Percentiles rank a stretch among this genome's conserved stretches.
These are phyloP conservation scores for Diaporthe sp. DNA, from an alignment of 2,329 filamentous ascomycete genomes.

Conservation along the genomic window DNA sequence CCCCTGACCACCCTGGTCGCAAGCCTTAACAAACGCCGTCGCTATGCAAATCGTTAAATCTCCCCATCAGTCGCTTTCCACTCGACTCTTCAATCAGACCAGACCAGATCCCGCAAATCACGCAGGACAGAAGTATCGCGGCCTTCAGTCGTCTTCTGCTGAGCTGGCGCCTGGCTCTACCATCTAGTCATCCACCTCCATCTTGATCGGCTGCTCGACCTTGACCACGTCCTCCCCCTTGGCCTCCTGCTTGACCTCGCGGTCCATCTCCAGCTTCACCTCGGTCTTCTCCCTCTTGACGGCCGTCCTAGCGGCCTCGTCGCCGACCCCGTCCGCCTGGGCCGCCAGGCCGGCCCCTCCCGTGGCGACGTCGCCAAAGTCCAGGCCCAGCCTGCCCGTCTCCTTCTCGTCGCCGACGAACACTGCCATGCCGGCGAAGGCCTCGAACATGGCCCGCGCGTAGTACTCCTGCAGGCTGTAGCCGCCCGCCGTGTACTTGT, in stretches of 20 bases:
- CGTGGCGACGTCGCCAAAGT: constrained; percentile 50
- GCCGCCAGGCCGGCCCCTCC: constrained; percentile 48
- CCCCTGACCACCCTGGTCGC: background rate
- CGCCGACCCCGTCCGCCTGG: constrained; percentile 36
- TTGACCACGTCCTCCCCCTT: constrained; percentile 51
- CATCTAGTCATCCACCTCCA: constrained; percentile 62
- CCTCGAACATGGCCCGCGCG: constrained; percentile 83
- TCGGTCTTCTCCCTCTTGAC: constrained; percentile 47
- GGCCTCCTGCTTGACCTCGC: constrained; percentile 59
- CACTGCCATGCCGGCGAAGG: constrained; percentile 89
- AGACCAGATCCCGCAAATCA: background rate
- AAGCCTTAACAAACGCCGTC: constrained; percentile 35
- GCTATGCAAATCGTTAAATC: constrained; percentile 39
- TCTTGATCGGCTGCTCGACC: constrained; percentile 49
- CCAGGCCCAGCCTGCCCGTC: constrained; percentile 49
- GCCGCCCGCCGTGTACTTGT: constrained; percentile 79
- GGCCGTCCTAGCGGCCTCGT: constrained; percentile 52
- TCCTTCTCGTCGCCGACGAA: constrained; percentile 85
- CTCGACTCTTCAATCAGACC: constrained; percentile 31
- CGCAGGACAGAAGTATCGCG: constrained; percentile 3
- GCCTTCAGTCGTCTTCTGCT: constrained; percentile 11
- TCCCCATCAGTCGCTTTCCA: background rate
- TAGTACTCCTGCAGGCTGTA: constrained; percentile 89
- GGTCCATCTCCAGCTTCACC: constrained; percentile 62
- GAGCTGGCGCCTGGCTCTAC: constrained; percentile 41